Evolutionary conservation across 352 stramenopile genomes (phyloP), one percentile per base, ranked within the genome.

Genomic region (Thraustochytrium sp.): DNA sequence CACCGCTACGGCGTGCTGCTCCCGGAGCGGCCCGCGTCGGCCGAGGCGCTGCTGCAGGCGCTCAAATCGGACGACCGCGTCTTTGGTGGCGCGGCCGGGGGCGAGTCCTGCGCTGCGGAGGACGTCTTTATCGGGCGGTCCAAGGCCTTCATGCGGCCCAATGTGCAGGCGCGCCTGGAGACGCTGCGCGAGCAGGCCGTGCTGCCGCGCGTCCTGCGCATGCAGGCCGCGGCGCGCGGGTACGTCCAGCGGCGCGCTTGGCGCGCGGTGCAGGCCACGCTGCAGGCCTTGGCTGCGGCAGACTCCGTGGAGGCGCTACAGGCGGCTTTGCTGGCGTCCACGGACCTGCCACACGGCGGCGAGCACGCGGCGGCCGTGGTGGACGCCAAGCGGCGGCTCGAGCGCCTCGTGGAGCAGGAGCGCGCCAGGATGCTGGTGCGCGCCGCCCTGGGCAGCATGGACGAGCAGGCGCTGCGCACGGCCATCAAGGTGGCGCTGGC

Each of bases 291-390:
- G 1, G 31, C 61, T 18, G 38, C 11, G 4, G 86, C 85, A 1
- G 63, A 87, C 26, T 26, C 2, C 26, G 44, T 18, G 5, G 54
- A 46, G 5, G 31, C 38, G 3, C 51, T 89, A 0, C 23, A 56
- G 26, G 26, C 49, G 16, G 86, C 76, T 0, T 34, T 89, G 3
- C 53, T 86, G 37, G 48, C 85, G n/a, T 75, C 55, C 44, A 77
- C 86, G 61, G 88, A 91, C 77, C 85, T 91, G 9, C 88, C 88
- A 18, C 86, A 86, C 63, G 83, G 87, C 54, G 88, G 88, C 23
- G 76, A 85, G 13, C 88, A 91, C 65, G 49, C 91, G 23, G 44
- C n/a, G 9, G 51, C 88, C 31, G 85, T 90, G 0, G 78, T 90
- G 34, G 80, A 89, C 40, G 88, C 88, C 2, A 65, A 86, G 63